Conservation (phyloP, 2,329 filamentous ascomycete species). For the Gliomastix tumulicola region DNA sequence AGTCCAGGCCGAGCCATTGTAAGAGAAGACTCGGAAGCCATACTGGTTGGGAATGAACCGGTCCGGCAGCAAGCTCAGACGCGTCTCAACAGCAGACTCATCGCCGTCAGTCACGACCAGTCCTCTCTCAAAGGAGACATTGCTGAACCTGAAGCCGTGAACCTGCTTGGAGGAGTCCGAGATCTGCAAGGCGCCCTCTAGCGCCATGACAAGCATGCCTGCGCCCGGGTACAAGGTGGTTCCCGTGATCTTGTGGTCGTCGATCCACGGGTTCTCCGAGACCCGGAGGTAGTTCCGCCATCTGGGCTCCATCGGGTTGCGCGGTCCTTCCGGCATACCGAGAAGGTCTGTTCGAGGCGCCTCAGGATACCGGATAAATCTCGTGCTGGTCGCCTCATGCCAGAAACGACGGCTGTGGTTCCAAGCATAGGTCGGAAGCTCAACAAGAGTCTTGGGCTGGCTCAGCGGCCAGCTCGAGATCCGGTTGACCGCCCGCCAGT, state of each 20-base stretch:
- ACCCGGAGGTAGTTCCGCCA: conserved; percentile 14
- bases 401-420: conserved; percentile 24
- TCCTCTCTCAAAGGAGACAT: conserved; percentile 5
- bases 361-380: conserved; percentile 18
- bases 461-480: not conserved
- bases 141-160: conserved; percentile 1
- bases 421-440: conserved; percentile 28
- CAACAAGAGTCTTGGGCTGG: conserved; percentile 10
- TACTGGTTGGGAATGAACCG: not conserved
- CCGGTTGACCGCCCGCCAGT: conserved; percentile 1
- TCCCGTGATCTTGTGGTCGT: conserved; percentile 24
- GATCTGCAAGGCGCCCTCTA: conserved; percentile 15
- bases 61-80: conserved; percentile 3
- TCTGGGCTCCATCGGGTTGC: conserved; percentile 11
- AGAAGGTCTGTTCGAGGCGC: conserved; percentile 29
- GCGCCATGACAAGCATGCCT: conserved; percentile 12
- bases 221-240: conserved; percentile 20
- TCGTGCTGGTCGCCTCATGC: conserved; percentile 18
- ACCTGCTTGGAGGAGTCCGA: not conserved
- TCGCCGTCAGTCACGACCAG: conserved; percentile 6
- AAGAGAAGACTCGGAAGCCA: conserved; percentile 8
- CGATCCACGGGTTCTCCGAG: conserved; percentile 23
- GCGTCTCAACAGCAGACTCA: conserved; percentile 4
- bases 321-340: conserved; percentile 1
- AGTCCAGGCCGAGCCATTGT: conserved; percentile 6